Conservation (phyloP, 177 flowering plant genomes). For the Tripterygium wilfordii region DNA sequence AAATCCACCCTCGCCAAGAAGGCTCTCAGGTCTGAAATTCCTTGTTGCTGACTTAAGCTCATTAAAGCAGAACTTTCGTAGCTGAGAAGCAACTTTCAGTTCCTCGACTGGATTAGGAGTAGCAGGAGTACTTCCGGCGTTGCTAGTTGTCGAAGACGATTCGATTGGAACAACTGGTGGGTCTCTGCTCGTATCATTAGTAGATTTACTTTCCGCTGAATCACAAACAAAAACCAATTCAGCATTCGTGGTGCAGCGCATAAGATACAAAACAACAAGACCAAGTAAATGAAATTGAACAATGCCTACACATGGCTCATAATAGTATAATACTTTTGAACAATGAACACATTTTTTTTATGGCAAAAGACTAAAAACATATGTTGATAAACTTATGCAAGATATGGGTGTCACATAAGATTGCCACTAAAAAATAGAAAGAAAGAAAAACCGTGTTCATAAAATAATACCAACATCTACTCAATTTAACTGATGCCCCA, state of each 20-base stretch:
- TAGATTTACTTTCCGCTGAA: slow-evolving; percentile 54
- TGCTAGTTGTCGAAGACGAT: slow-evolving; percentile 38
- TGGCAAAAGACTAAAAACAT: too few relatives aligned
- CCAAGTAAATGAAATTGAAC: too few relatives aligned
- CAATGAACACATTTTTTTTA: too few relatives aligned
- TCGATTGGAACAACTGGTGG: slow-evolving; percentile 39
- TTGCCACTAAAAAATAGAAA: too few relatives aligned
- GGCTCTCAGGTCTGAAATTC: slow-evolving; percentile 43
- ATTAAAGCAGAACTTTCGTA: slow-evolving; percentile 38
- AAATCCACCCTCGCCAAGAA: slow-evolving; percentile 57
- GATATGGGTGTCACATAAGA: too few relatives aligned
- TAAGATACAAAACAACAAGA: too few relatives aligned
- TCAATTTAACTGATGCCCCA: too few relatives aligned
- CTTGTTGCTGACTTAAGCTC: slow-evolving; percentile 43
- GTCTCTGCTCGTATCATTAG: slow-evolving; percentile 42
- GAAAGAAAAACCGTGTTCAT: too few relatives aligned
- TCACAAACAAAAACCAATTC: slow-evolving; percentile 12
- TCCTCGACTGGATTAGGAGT: slow-evolving; percentile 33
- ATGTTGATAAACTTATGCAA: too few relatives aligned
- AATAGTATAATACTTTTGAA: too few relatives aligned
- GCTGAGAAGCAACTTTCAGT: slow-evolving; percentile 42
- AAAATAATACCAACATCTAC: too few relatives aligned
- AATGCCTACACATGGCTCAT: too few relatives aligned
- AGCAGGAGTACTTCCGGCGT: slow-evolving; percentile 32
- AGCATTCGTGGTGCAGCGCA: neutral